A percentile compares a stretch with the other conserved stretches of the same genome.
These are phyloP conservation scores for Annulohypoxylon bovei DNA, from an alignment of 495 filamentous ascomycete genomes.

Conservation along the genomic window DNA sequence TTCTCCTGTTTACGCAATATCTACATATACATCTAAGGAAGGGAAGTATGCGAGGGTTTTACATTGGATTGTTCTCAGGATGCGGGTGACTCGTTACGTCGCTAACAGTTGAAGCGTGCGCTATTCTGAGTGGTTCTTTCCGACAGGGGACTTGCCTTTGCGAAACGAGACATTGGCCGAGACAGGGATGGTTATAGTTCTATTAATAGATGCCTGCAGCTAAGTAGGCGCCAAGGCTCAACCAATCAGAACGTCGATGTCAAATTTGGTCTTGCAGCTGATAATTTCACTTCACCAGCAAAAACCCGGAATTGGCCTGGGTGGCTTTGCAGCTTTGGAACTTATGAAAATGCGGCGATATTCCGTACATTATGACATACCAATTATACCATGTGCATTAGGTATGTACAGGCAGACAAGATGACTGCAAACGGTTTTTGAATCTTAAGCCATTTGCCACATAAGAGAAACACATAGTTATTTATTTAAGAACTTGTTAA, in stretches of 20 bases:
- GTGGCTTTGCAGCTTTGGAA: slow-evolving; percentile 28
- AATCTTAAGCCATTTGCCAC: slow-evolving; percentile 17
- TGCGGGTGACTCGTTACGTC: slow-evolving; percentile 33
- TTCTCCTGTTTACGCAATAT: slow-evolving; percentile 21
- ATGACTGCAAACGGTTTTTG: slow-evolving; percentile 17
- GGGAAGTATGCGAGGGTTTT: slow-evolving; percentile 8
- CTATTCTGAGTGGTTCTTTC: slow-evolving; percentile 39
- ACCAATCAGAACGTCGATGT: slow-evolving; percentile 40
- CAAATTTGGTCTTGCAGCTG: slow-evolving; percentile 47
- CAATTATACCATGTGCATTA: background rate
- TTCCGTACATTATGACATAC: slow-evolving; percentile 8
- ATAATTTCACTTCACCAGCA: slow-evolving; percentile 44
- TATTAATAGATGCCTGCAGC: slow-evolving; percentile 49
- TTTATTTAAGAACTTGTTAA: background rate
- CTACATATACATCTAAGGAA: slow-evolving; percentile 7
- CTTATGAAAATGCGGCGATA: slow-evolving; percentile 35
- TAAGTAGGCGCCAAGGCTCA: slow-evolving; percentile 43
- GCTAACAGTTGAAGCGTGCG: slow-evolving; percentile 30
- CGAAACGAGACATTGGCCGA: slow-evolving; percentile 47
- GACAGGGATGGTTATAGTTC: slow-evolving; percentile 39
- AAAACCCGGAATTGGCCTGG: slow-evolving; percentile 38
- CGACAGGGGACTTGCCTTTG: slow-evolving; percentile 43
- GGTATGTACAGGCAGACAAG: too few species aligned
- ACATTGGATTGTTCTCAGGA: slow-evolving; percentile 17
- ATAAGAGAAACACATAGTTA: background rate